Percentiles rank a stretch among this genome's conserved stretches.
Conservation (phyloP, 495 filamentous ascomycete species). For the Thermothielavioides terrestris region DNA sequence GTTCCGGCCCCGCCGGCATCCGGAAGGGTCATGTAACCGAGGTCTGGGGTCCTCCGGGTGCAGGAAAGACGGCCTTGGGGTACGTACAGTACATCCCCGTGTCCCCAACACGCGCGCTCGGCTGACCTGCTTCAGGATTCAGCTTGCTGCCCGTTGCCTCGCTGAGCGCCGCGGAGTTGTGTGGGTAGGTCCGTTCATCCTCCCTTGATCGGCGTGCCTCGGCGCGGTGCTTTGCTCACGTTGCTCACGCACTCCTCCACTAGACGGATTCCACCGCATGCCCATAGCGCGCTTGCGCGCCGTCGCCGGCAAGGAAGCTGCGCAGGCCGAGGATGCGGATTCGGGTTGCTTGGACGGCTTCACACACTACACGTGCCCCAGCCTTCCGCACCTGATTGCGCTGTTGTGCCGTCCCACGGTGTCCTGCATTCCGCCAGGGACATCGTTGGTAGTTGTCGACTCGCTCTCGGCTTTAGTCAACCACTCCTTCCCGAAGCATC, state of each 20-base stretch:
- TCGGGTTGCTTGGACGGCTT: slow-evolving; percentile 11
- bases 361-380: slow-evolving; percentile 36
- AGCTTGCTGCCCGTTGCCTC: slow-evolving; percentile 56
- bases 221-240: not conserved
- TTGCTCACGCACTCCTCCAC: slow-evolving; percentile 4
- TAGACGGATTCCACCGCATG: slow-evolving; percentile 30
- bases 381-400: slow-evolving; percentile 68
- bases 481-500: slow-evolving; percentile 54
- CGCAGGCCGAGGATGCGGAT: slow-evolving; percentile 2
- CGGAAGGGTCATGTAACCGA: slow-evolving; percentile 75
- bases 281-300: slow-evolving; percentile 21
- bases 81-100: slow-evolving; percentile 24
- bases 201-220: too few relatives aligned
- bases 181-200: slow-evolving; percentile 68
- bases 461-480: slow-evolving; percentile 65
- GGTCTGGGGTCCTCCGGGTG: slow-evolving; percentile 79
- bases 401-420: slow-evolving; percentile 55
- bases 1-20: slow-evolving; percentile 43
- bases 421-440: slow-evolving; percentile 49
- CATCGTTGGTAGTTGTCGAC: slow-evolving; percentile 66
- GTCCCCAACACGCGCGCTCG: not conserved
- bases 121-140: slow-evolving; percentile 45
- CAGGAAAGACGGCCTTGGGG: slow-evolving; percentile 81
- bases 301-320: slow-evolving; percentile 4
- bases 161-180: slow-evolving; percentile 55